phyloP scores from a whole-genome alignment of 768 basidiomycete genomes.

The Amanita subjunquillea region DNA sequence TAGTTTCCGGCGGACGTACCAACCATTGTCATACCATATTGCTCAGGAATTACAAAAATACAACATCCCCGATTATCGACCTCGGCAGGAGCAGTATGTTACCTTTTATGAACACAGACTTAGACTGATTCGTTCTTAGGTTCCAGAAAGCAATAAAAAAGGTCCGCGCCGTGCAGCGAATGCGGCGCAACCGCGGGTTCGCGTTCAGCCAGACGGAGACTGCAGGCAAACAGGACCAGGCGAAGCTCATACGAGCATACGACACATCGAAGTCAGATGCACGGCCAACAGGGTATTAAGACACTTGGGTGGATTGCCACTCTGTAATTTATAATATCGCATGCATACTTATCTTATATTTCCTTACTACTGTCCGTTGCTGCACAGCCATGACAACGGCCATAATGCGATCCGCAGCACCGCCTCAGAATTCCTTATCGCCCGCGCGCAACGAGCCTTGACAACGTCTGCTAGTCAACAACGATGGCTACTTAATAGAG shows the following conservation, averaged over 20 bases:
- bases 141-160: slow-evolving; percentile 99
- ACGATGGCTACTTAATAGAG: background rate
- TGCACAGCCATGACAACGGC: background rate
- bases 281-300: slow-evolving; percentile 67
- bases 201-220: slow-evolving; percentile 97
- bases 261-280: slow-evolving; percentile 72
- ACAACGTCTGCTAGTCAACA: no score
- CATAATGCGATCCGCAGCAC: background rate
- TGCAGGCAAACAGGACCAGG: slow-evolving; percentile 75
- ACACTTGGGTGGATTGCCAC: background rate
- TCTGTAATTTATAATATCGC: slow-evolving; percentile 2
- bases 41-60: slow-evolving; percentile 99
- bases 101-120: background rate
- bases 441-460: background rate
- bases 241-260: slow-evolving; percentile 75
- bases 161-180: slow-evolving; percentile 95
- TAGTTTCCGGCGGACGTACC: slow-evolving; percentile 87
- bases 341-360: background rate
- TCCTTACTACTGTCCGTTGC: slow-evolving; percentile 1
- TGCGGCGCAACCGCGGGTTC: slow-evolving; percentile 94
- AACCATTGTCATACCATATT: slow-evolving; percentile 91
- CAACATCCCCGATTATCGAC: slow-evolving; percentile 93
- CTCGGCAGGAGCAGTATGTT: slow-evolving; percentile 90
- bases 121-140: slow-evolving; percentile 27
- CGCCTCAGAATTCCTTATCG: background rate